Base-by-base conservation (phyloP, 257 asterid species). In the Forsythia viridissima region DNA sequence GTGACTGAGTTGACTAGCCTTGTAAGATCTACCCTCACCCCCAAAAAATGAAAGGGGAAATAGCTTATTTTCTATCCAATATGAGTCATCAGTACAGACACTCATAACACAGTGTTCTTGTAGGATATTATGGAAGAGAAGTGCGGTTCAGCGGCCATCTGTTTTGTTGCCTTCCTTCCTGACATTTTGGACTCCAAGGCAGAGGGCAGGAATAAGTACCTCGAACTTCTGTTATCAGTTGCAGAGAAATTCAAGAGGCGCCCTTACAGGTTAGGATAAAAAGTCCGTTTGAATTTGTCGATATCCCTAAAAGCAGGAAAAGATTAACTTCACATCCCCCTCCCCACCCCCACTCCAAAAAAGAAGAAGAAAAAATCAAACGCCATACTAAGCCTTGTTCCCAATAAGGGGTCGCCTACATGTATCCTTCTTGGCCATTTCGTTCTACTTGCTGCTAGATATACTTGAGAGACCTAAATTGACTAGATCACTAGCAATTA, bases 141-240 rank as follows among this genome's bases (percentile, higher is more conserved):
- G 83, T 94, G 99, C 80, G 96, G 92, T 75, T 83, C 97, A 77
- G 99, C 97, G 30, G 95, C 96, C 67, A 89, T 94, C 78, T 94
- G 99, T 84, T 94, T 94, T 82, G 91, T 93, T 57, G 87, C 97
- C 4, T 94, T 94, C 89, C 92, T 94, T 46, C 99, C 99, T 3
- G 97, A 94, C 85, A 94, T 94, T 80, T 89, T 94, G 90, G 99
- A 94, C 87, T 88, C 99, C 74, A 94, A 88, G 80, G 98, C 99
- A 3, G 96, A 88, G 61, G 99, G 99, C 55, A 89, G 99, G 84
- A 93, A 94, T 72, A 90, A 86, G 81, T 93, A 94, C 83, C 88
- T 94, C 5, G 91, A 91, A 68, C 80, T 84, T 82, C 69, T 93
- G 80, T 80, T 91, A 79, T 90, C 97, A 42, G 96, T 88, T 76